phyloP scores from a whole-genome alignment of 2,329 filamentous ascomycete genomes.

The Emergomyces orientalis region DNA sequence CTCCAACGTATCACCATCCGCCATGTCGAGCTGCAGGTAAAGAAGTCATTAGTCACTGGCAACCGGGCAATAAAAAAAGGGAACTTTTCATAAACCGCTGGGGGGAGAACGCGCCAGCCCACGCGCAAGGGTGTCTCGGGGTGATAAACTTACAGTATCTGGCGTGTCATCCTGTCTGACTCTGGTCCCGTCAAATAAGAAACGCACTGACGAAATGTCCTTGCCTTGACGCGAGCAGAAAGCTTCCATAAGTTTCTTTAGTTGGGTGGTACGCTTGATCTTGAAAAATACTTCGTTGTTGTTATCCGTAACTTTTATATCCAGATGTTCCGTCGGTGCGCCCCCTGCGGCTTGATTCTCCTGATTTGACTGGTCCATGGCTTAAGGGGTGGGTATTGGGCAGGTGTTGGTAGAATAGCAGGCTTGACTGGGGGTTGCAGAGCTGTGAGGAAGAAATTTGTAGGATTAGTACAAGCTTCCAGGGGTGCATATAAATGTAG shows the following conservation, averaged over 20 bases:
- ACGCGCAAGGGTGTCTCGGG: neutral
- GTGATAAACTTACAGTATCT: slow-evolving; percentile 63
- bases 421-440: neutral
- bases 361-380: neutral
- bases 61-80: slow-evolving; percentile 3
- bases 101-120: slow-evolving; percentile 5
- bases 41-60: slow-evolving; percentile 5
- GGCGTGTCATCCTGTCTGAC: slow-evolving; percentile 85
- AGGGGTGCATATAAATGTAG: no score
- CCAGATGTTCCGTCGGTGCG: slow-evolving; percentile 67
- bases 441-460: neutral
- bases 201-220: slow-evolving; percentile 71
- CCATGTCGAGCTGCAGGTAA: slow-evolving; percentile 73
- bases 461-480: neutral
- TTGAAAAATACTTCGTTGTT: slow-evolving; percentile 99
- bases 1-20: slow-evolving; percentile 89
- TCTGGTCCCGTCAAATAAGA: slow-evolving; percentile 90
- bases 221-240: slow-evolving; percentile 97
- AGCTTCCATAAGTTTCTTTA: slow-evolving; percentile 96
- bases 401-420: neutral
- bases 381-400: neutral
- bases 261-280: slow-evolving; percentile 91
- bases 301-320: slow-evolving; percentile 98
- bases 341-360: slow-evolving; percentile 14
- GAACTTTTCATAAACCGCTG: neutral